Evolutionary conservation across 257 asterid genomes (phyloP).

Genomic region (Cinchona pubescens): DNA sequence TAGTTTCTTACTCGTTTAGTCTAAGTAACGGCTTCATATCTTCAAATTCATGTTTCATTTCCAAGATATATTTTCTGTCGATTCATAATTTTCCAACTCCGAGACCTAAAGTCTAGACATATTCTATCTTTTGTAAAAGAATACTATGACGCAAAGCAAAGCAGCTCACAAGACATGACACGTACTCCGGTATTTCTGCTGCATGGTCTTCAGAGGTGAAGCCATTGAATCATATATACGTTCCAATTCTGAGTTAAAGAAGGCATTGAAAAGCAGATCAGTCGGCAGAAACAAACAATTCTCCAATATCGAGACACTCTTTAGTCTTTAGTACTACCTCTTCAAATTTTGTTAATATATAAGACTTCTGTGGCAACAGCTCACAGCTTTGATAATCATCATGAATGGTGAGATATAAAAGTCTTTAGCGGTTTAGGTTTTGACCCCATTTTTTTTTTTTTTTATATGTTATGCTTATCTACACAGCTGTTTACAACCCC

Average conservation of each 20-base stretch:
- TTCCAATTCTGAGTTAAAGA: not conserved
- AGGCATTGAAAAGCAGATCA: not conserved
- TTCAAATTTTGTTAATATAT: not conserved
- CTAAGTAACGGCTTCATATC: no score
- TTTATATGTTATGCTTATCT: slow-evolving; percentile 23
- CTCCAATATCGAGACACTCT: slow-evolving; percentile 3
- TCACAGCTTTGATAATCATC: not conserved
- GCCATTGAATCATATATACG: no score
- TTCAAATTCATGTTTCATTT: no score
- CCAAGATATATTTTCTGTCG: not conserved
- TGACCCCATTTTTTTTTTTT: not conserved
- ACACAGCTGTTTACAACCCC: slow-evolving; percentile 34
- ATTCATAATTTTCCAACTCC: not conserved
- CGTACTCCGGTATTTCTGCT: not conserved
- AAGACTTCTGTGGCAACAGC: not conserved
- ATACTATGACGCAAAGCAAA: not conserved
- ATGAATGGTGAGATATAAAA: not conserved
- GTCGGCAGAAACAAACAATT: slow-evolving; percentile 17
- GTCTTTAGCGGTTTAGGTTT: no score
- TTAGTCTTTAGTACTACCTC: not conserved
- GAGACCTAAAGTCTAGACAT: not conserved
- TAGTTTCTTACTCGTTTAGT: no score
- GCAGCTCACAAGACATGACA: slow-evolving; percentile 15
- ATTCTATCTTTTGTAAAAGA: not conserved
- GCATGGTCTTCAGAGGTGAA: not conserved